Evolutionary conservation across 495 filamentous ascomycete species (phyloP).

Genomic region (Hypoxylon crocopeplum): DNA sequence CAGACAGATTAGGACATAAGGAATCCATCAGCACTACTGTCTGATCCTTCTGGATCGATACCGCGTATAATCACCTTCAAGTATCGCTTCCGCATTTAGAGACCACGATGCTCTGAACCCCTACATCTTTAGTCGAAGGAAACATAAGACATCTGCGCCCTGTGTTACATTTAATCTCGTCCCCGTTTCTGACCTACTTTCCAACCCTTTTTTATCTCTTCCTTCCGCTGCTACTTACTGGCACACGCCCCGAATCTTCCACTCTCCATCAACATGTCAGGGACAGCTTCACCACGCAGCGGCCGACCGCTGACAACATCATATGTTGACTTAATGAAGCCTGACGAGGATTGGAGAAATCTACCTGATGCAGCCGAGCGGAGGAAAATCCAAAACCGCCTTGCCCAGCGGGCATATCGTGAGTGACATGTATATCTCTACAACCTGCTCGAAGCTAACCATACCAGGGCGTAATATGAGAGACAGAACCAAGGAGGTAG

Average conservation of each 20-base stretch:
- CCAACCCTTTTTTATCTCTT: neutral
- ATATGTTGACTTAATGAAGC: slow-evolving; percentile 44
- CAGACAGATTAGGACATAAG: slow-evolving; percentile 37
- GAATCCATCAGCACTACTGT: slow-evolving; percentile 40
- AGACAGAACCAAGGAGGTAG: slow-evolving; percentile 43
- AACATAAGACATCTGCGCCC: slow-evolving; percentile 22
- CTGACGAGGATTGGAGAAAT: slow-evolving; percentile 43
- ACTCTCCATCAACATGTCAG: slow-evolving; percentile 29
- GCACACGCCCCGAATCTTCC: neutral
- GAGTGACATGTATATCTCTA: slow-evolving; percentile 10
- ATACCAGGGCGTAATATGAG: slow-evolving; percentile 42
- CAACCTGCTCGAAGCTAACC: slow-evolving; percentile 20
- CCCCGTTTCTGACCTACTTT: neutral
- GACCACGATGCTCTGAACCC: slow-evolving; percentile 8
- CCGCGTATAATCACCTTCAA: slow-evolving; percentile 26
- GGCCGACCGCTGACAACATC: slow-evolving; percentile 45
- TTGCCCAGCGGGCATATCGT: slow-evolving; percentile 50
- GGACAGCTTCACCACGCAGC: slow-evolving; percentile 41
- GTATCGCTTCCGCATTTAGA: slow-evolving; percentile 16
- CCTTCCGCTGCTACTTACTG: neutral
- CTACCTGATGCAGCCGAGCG: slow-evolving; percentile 45
- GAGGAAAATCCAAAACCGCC: slow-evolving; percentile 48
- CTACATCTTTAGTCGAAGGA: slow-evolving; percentile 17
- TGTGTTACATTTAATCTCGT: slow-evolving; percentile 33
- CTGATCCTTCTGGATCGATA: slow-evolving; percentile 37